Percentiles rank a stretch among this genome's conserved stretches.
Conservation (phyloP, 805 yeast genomes). For the Candida endomychidarum region DNA sequence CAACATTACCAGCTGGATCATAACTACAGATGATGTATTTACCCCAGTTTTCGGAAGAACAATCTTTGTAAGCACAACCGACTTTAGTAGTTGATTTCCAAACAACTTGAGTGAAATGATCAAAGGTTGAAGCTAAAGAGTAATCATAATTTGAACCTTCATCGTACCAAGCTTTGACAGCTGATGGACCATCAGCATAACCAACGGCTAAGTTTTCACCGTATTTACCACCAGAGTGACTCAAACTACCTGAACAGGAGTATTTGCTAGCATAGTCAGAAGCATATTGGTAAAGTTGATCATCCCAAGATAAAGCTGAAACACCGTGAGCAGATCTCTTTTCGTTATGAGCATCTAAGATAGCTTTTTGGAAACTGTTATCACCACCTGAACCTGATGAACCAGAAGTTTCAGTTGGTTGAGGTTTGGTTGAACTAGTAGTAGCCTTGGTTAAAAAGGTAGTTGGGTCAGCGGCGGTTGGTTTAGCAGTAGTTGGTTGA, state of each 20-base stretch:
- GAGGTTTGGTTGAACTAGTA: constrained; percentile 9
- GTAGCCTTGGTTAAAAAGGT: constrained; percentile 16
- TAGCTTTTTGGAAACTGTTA: constrained; percentile 37
- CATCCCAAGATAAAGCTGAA: constrained; percentile 54
- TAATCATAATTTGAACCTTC: constrained; percentile 34
- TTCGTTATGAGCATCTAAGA: constrained; percentile 61
- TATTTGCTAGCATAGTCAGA: constrained; percentile 44
- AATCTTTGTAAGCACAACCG: constrained; percentile 72
- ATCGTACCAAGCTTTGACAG: constrained; percentile 41
- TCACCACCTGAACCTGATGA: constrained; percentile 17
- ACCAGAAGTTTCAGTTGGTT: constrained; percentile 9
- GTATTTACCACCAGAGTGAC: constrained; percentile 38
- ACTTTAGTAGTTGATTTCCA: constrained; percentile 63
- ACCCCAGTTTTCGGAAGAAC: constrained; percentile 47
- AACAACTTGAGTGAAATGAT: constrained; percentile 77
- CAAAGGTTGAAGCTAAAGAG: constrained; percentile 35
- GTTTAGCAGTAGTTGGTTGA: constrained; percentile 7
- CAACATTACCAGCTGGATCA: constrained; percentile 68
- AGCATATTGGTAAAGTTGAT: constrained; percentile 54
- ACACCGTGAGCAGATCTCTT: constrained; percentile 56
- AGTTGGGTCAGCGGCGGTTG: constrained; percentile 14
- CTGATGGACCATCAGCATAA: constrained; percentile 27
- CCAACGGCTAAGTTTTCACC: constrained; percentile 46
- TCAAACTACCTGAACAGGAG: constrained; percentile 43
- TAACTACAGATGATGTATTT: constrained; percentile 75